Evolutionary conservation across 176 grass and related monocot species (phyloP).

Genomic region (Carex littledalei): DNA sequence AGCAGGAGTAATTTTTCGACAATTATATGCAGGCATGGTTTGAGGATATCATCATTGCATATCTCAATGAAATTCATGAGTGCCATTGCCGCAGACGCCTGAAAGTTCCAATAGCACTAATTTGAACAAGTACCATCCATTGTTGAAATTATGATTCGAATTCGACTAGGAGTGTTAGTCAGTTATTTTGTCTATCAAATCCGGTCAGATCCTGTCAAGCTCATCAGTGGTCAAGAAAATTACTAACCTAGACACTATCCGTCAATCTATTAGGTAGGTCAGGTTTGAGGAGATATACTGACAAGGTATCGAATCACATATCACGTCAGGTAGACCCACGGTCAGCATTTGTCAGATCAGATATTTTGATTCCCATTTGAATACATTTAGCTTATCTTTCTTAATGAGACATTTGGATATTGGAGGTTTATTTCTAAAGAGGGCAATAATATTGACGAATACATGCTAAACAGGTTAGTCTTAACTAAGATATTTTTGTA

Average conservation of each 20-base stretch:
- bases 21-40: conserved; percentile 75
- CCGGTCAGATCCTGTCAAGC: background rate
- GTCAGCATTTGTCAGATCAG: background rate
- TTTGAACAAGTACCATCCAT: background rate
- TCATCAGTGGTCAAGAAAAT: background rate
- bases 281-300: background rate
- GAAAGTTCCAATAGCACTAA: conserved; percentile 4
- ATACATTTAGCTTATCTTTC: background rate
- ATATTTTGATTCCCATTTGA: background rate
- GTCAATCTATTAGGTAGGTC: background rate
- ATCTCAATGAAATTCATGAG: conserved; percentile 94
- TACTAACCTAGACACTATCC: background rate
- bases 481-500: background rate
- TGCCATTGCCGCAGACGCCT: conserved; percentile 83
- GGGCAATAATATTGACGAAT: background rate
- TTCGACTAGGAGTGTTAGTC: background rate
- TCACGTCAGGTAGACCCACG: background rate
- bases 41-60: conserved; percentile 74
- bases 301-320: background rate
- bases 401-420: background rate
- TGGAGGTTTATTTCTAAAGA: background rate
- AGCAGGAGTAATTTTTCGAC: conserved; percentile 86
- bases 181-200: background rate
- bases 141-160: background rate
- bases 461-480: background rate